These are phyloP conservation scores for Amborella trichopoda DNA, from an alignment of 164 flowering plant genomes.

Conservation along the genomic window DNA sequence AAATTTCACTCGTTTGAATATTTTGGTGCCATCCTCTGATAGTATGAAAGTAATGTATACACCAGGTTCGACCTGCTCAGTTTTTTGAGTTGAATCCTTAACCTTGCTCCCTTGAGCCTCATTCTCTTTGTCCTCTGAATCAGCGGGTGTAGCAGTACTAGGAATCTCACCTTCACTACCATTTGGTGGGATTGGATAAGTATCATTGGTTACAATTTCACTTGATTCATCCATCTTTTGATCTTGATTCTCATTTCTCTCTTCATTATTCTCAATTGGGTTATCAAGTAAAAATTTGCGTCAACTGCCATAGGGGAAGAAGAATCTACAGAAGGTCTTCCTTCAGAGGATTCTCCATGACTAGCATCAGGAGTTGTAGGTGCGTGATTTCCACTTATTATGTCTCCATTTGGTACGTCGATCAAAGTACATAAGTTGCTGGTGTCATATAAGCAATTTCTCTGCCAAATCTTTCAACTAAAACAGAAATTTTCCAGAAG, in stretches of 20 bases:
- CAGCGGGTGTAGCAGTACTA: conserved; percentile 14
- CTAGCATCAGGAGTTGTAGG: background rate
- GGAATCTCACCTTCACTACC: conserved; percentile 6
- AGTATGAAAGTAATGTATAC: conserved; percentile 50
- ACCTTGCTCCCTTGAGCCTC: conserved; percentile 10
- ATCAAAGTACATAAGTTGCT: conserved; percentile 24
- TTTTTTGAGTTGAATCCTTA: conserved; percentile 29
- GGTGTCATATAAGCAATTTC: conserved; percentile 36
- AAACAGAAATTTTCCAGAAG: conserved; percentile 7
- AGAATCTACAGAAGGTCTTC: conserved; percentile 9
- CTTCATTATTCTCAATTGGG: conserved; percentile 9
- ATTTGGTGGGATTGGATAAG: conserved; percentile 3
- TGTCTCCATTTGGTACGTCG: background rate
- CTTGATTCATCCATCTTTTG: conserved; percentile 7
- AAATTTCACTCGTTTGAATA: conserved; percentile 79
- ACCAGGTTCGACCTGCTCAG: conserved; percentile 86
- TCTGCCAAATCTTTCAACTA: conserved; percentile 52
- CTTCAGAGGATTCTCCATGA: conserved; percentile 38
- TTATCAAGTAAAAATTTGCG: conserved; percentile 9
- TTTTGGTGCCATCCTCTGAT: conserved; percentile 44
- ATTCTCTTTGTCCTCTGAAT: conserved; percentile 13
- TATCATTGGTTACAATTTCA: conserved; percentile 7
- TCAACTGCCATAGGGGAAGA: conserved; percentile 15
- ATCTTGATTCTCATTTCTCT: too few relatives aligned
- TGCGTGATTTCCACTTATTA: background rate